Evolutionary conservation across 192 early-diverging fungal species (phyloP), one percentile per base, ranked within the genome.

Genomic region (Gorgonomyces haynaldii): DNA sequence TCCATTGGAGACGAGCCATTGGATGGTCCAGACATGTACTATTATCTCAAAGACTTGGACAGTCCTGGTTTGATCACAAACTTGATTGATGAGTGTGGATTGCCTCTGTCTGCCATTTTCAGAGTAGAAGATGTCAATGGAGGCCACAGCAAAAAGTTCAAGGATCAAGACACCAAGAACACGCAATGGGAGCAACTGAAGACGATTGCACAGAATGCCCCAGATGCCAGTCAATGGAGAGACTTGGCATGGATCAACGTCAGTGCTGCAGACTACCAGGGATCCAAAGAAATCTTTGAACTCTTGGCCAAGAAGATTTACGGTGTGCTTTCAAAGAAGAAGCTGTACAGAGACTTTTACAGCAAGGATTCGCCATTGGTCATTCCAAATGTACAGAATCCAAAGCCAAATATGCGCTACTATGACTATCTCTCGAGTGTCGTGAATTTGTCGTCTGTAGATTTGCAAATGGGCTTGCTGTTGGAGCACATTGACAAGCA

Each of bases 1-100:
- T 61, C 66, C 35, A 64, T 62, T 72, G 71, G 61, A 12, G 72
- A 75, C 42, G 72, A 75, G 48, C 72, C 72, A n/a, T 16, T 30
- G 17, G 53, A 62, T 34, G 72, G 72, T 15, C 72, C 72, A 1
- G 72, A 75, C 43, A 53, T 52, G 2, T 75, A 75, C 43, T 66
- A 64, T 37, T 49, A 59, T 0, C 42, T 75, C n/a, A 52, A 62
- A 56, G 65, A 69, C 26, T 68, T 75, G 30, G 39, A 42, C 27
- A 37, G 40, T 24, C 56, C 66, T 10, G 58, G 50, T 16, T 36
- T 71, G 17, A 45, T 60, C 25, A 61, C 45, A 20, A n/a, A 53
- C 2, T 39, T 75, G 15, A 60, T 64, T 36, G 68, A 75, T 36
- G 72, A 68, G n/a, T 25, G 29, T 45, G 58, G 51, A 7, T 16